A percentile compares a stretch with the other conserved stretches of the same genome.
These are phyloP conservation scores for Hypoxylon sp. DNA, from an alignment of 2,329 filamentous ascomycete species.

Conservation along the genomic window DNA sequence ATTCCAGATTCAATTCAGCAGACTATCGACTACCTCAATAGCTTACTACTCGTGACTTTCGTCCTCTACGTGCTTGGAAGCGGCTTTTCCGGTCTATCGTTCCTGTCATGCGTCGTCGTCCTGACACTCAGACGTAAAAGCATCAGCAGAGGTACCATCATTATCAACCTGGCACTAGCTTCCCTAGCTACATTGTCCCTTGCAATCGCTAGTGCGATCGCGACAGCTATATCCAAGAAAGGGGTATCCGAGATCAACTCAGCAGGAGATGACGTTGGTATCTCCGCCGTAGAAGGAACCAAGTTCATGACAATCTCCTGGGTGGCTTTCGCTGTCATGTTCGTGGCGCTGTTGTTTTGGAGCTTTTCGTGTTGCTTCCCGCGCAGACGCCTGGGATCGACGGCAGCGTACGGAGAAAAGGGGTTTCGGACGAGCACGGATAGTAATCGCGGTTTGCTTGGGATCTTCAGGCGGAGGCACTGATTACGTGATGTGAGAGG, in stretches of 20 bases:
- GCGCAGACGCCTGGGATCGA: background rate
- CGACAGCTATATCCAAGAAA: slow-evolving; percentile 58
- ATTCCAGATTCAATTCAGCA: slow-evolving; percentile 61
- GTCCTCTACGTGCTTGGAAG: slow-evolving; percentile 63
- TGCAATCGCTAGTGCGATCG: slow-evolving; percentile 59
- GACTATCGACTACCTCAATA: slow-evolving; percentile 64
- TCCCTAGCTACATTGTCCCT: slow-evolving; percentile 56
- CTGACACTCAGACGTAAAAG: slow-evolving; percentile 45
- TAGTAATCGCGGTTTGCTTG: slow-evolving; percentile 34
- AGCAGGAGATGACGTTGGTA: slow-evolving; percentile 59
- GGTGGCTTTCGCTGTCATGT: slow-evolving; percentile 63
- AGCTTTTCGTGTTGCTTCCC: slow-evolving; percentile 39
- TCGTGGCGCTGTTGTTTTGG: slow-evolving; percentile 59
- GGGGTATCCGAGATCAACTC: slow-evolving; percentile 60
- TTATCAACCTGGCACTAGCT: slow-evolving; percentile 57
- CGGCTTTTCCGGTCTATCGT: slow-evolving; percentile 59
- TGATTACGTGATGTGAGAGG: background rate
- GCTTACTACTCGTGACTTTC: slow-evolving; percentile 62
- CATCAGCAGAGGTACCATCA: slow-evolving; percentile 41
- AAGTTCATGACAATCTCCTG: slow-evolving; percentile 63
- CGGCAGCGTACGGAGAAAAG: slow-evolving; percentile 22
- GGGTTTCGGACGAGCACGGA: slow-evolving; percentile 15
- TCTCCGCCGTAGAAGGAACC: slow-evolving; percentile 58
- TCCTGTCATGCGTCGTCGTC: slow-evolving; percentile 57
- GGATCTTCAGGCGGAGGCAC: slow-evolving; percentile 28